Base-by-base conservation (phyloP, 129 eudicot genomes). In the Smallanthus sonchifolius region DNA sequence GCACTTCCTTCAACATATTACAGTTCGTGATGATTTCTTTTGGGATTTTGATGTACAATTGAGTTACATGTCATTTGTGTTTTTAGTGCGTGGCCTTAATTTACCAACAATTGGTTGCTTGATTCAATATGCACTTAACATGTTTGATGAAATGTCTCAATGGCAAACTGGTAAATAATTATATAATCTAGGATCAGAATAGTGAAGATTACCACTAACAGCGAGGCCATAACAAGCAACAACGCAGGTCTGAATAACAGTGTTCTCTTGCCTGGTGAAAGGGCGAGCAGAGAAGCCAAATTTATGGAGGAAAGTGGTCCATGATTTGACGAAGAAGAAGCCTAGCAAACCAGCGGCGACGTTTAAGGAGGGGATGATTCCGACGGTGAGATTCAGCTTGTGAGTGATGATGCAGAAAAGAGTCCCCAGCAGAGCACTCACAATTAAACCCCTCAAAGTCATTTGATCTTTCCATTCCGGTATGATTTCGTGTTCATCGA, bases 291-390 rank as follows among this genome's bases (percentile, higher is more conserved):
- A 51, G n/a, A 84, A 36, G 0, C 96, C 91, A 4, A 64, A 77
- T 14, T 75, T 84, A 0, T 57, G 47, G 0, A 83, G 47, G 5
- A 82, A 4, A 11, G 49, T 43, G 8, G 96, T 86, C 77, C 79
- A 86, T 0, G 80, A 52, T 73, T 83, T 88, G 34, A 88, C 61
- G 17, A 85, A 35, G 39, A 83, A 85, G 56, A 83, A 88, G 0
- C 96, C 96, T 15, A 89, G 73, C 65, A 89, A 82, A 0, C 96
- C 96, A 6, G 96, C 96, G 38, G 91, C 86, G 17, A 89, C 96
- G 14, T 84, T 89, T 19, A 89, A 69, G 0, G 96, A 89, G 6
- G 96, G 96, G 17, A 89, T 86, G 39, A 89, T 77, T 2, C 96
- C 96, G 9, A 87, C 88, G 11, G 91, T 73, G 42, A 89, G 85